Base-by-base conservation (phyloP, 2,329 filamentous ascomycete species). In the Chalara sp. region DNA sequence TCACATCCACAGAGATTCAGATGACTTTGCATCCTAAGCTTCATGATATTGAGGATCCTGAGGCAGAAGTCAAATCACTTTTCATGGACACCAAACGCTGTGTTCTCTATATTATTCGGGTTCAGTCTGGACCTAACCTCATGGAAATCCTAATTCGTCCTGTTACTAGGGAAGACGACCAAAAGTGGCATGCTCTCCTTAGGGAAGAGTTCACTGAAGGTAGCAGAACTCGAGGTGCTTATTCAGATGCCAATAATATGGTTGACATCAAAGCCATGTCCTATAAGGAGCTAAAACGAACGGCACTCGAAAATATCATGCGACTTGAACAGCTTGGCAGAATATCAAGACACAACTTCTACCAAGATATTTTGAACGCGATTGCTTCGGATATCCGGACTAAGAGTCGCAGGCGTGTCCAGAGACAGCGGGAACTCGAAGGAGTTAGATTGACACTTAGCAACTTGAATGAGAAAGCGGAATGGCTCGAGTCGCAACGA, bases 81-180 rank as follows among this genome's bases (percentile, higher is more conserved):
- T 96, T 96, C 67, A 97, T 96, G 83, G 93, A 97, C 71, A 97
- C 93, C 3, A 99, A 99, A 72, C 84, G 93, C 61, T 96, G 93
- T 65, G 87, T 97, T 40, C 75, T 99, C 56, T 99, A 97, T 70
- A 97, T 99, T 67, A 97, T 99, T 65, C 87, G 93, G 53, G 87
- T 99, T 35, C 95, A 99, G 69, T 89, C 88, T 2, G 93, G 93
- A 6, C 74, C 84, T 47, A 96, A 92, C 61, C 79, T 99, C n/a
- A 83, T 97, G 68, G 91, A 97, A 55, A 96, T 99, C 55, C 81
- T 99, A 60, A 86, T 96, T 57, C 95, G 93, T 64, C 89, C 89
- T 12, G 90, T 96, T 57, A 83, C 79, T 0, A 76, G 81, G 32
- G 91, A 96, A 64, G 93, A 99, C 61, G 91, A 96, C 65, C 80